Percentiles rank a stretch among this genome's conserved stretches.
Evolutionary conservation across 2,329 filamentous ascomycete genomes (phyloP).

Genomic region (Aspergillus sp.): DNA sequence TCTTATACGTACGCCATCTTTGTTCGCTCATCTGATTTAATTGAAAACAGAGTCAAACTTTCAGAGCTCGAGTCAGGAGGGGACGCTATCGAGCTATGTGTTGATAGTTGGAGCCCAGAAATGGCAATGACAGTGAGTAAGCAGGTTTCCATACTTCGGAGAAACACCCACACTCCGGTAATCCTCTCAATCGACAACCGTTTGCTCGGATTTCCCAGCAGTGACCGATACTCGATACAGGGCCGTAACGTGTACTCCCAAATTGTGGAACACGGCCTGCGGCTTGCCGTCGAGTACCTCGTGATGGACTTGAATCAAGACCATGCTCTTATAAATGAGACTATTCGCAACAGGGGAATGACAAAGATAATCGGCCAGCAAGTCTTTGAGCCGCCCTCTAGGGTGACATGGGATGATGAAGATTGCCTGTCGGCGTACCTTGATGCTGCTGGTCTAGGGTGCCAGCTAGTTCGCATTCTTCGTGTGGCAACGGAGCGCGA

Average conservation of each 20-base stretch:
- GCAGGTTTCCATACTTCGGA: conserved; percentile 58
- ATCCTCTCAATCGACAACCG: conserved; percentile 55
- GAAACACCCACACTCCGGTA: conserved; percentile 57
- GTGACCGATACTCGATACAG: conserved; percentile 10
- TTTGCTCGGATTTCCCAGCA: conserved; percentile 14
- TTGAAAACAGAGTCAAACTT: conserved; percentile 42
- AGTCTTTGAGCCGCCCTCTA: conserved; percentile 29
- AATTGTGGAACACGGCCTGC: conserved; percentile 40
- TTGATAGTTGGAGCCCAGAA: conserved; percentile 57
- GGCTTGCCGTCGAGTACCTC: conserved; percentile 43
- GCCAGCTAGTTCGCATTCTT: conserved; percentile 42
- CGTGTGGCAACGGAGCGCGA: conserved; percentile 35
- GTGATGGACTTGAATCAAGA: conserved; percentile 37
- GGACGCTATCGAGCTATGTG: conserved; percentile 61
- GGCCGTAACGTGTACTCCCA: conserved; percentile 30
- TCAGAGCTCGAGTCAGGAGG: conserved; percentile 57
- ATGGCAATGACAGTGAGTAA: conserved; percentile 53
- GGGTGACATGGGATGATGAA: conserved; percentile 36
- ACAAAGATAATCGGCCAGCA: conserved; percentile 44
- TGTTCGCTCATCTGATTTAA: conserved; percentile 37
- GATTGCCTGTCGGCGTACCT: conserved; percentile 33
- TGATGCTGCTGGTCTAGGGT: conserved; percentile 37
- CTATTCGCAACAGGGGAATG: conserved; percentile 36
- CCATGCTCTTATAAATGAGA: conserved; percentile 22
- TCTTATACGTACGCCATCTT: conserved; percentile 47